Evolutionary conservation across 2,329 filamentous ascomycete genomes (phyloP), one percentile per base, ranked within the genome.

Genomic region (Colletotrichum somersetense): DNA sequence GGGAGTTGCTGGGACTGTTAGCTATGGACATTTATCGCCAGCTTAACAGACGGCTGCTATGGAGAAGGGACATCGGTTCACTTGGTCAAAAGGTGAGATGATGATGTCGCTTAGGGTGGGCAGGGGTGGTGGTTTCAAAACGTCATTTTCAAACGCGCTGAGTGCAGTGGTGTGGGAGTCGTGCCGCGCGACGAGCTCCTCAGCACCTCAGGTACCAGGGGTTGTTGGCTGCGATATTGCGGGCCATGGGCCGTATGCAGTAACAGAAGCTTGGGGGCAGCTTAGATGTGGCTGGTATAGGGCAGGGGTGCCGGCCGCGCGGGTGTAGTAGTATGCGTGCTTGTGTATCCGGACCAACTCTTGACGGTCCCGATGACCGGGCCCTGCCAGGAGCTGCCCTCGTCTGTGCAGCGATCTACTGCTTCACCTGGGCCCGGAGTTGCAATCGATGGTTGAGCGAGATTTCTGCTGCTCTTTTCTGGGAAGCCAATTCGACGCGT

Each of bases 61-160:
- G 58, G 71, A 53, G 71, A 38, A 16, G 55, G 61, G 62, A 30
- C 30, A 30, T 30, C 58, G 71, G 58, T 63, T 71, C 62, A 53
- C 57, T 67, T 46, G 56, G 71, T 46, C 61, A 63, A 71, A 53
- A 58, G 62, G 57, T 52, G 67, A 66, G 56, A 71, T 71, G 71
- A 23, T 46, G 71, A 23, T 46, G 67, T 52, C 33, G 71, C 62
- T 73, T 66, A 62, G 50, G 56, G 46, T 23, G 53, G 59, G 52
- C 58, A 52, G 64, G 67, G 71, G 69, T 72, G 30, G 53, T 48
- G 58, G 72, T 74, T 74, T 74, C 72, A 74, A 72, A 69, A 66
- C 72, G 65, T 65, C 59, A 68, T 68, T 66, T 58, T 72, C 68
- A 74, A 74, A 74, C 72, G 65, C 72, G 44, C 69, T 72, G 63